phyloP scores from a whole-genome alignment of 352 stramenopile genomes.

The Pythium rhizo-oryzae region DNA sequence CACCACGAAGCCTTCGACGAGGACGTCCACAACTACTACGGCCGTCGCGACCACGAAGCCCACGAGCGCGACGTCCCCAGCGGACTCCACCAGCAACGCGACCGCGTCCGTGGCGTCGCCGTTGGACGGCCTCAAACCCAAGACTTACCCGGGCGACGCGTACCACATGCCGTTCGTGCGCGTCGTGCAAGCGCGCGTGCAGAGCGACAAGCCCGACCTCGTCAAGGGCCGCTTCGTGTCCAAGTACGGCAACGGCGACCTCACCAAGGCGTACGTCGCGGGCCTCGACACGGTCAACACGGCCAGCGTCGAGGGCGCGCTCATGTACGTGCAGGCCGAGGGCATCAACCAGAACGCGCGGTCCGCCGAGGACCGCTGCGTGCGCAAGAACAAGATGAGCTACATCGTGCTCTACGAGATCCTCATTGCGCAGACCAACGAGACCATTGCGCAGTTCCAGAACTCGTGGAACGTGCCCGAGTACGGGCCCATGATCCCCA shows the following conservation, averaged over 20 bases:
- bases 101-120: neutral
- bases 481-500: slow-evolving; percentile 47
- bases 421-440: slow-evolving; percentile 47
- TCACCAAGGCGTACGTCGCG: slow-evolving; percentile 53
- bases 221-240: slow-evolving; percentile 67
- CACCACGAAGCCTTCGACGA: no score
- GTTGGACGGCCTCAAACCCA: slow-evolving; percentile 43
- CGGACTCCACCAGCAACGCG: no score
- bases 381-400: slow-evolving; percentile 52
- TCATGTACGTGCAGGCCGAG: slow-evolving; percentile 85
- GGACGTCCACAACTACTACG: no score
- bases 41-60: no score
- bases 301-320: slow-evolving; percentile 62
- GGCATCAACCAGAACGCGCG: slow-evolving; percentile 70
- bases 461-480: slow-evolving; percentile 39
- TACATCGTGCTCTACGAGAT: slow-evolving; percentile 60
- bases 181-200: slow-evolving; percentile 68
- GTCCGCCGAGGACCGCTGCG: slow-evolving; percentile 48
- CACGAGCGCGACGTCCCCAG: no score
- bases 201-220: slow-evolving; percentile 64
- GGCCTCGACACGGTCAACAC: slow-evolving; percentile 78
- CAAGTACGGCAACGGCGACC: slow-evolving; percentile 50
- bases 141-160: slow-evolving; percentile 27
- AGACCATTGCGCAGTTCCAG: slow-evolving; percentile 44
- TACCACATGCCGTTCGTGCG: slow-evolving; percentile 71